Evolutionary conservation across 352 stramenopile species (phyloP).

Genomic region (Thraustotheca clavata): DNA sequence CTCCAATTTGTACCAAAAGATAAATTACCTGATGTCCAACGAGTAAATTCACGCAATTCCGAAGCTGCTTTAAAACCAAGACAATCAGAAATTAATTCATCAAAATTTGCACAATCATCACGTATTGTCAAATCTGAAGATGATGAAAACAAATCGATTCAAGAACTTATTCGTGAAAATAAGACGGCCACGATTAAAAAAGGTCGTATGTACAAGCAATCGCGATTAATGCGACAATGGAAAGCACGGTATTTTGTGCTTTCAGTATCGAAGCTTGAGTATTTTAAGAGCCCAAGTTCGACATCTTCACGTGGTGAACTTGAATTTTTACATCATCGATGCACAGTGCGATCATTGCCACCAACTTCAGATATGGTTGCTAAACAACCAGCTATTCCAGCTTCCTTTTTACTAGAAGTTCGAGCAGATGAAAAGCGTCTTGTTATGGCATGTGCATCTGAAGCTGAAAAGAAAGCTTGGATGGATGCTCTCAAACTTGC

Average conservation of each 20-base stretch:
- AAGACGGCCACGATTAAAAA: conserved; percentile 83
- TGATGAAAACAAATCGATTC: conserved; percentile 73
- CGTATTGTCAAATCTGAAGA: conserved; percentile 66
- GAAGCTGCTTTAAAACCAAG: conserved; percentile 54
- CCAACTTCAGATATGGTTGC: conserved; percentile 54
- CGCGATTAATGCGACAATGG: conserved; percentile 72
- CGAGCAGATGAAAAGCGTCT: conserved; percentile 65
- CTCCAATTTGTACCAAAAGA: conserved; percentile 81
- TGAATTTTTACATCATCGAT: conserved; percentile 70
- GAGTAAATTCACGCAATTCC: conserved; percentile 71
- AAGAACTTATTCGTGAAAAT: conserved; percentile 77
- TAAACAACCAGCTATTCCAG: conserved; percentile 60
- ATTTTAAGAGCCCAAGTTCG: conserved; percentile 76
- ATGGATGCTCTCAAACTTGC: conserved; percentile 81
- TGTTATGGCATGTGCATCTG: conserved; percentile 77
- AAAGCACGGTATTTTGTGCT: conserved; percentile 85
- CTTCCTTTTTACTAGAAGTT: conserved; percentile 62
- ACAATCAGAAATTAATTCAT: conserved; percentile 58
- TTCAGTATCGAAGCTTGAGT: conserved; percentile 79
- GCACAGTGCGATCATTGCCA: conserved; percentile 64
- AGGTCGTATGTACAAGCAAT: conserved; percentile 81
- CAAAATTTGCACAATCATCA: conserved; percentile 32
- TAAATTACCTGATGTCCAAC: conserved; percentile 75
- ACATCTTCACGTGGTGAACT: conserved; percentile 66
- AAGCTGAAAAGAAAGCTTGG: conserved; percentile 78